Conservation (phyloP, 441 rosid species). For the Jatropha podagrica region DNA sequence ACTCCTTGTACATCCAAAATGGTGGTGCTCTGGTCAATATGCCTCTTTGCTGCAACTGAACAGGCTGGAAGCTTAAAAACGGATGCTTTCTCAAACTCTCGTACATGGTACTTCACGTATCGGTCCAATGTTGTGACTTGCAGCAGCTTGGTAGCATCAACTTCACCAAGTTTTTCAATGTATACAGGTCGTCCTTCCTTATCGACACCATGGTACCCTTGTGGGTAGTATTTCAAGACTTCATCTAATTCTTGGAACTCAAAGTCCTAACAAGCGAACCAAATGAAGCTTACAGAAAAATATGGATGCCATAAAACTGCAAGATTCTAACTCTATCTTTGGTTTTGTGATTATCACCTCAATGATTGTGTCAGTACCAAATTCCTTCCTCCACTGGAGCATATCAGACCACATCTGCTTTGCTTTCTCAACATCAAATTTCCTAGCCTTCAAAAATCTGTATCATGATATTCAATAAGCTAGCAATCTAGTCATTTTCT, state of each 20-base stretch:
- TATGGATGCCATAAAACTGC: not conserved
- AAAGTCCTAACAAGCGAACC: conserved; percentile 50
- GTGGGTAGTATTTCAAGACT: conserved; percentile 85
- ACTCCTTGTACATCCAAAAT: conserved; percentile 97
- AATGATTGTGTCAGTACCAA: conserved; percentile 57
- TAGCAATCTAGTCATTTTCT: not conserved
- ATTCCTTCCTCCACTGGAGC: conserved; percentile 81
- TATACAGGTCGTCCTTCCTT: conserved; percentile 91
- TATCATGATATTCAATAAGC: conserved; percentile 3
- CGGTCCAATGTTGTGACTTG: conserved; percentile 88
- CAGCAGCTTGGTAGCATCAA: conserved; percentile 74
- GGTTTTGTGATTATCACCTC: conserved; percentile 41
- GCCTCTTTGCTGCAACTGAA: conserved; percentile 73
- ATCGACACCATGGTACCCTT: conserved; percentile 91
- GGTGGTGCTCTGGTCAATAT: conserved; percentile 91
- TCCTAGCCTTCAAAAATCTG: conserved; percentile 84
- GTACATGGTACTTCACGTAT: conserved; percentile 77
- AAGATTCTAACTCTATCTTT: not conserved
- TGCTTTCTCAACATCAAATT: conserved; percentile 72
- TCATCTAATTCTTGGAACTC: conserved; percentile 69
- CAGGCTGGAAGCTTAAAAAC: conserved; percentile 75
- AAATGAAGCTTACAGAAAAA: not conserved
- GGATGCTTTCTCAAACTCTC: conserved; percentile 83
- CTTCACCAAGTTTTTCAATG: conserved; percentile 82
- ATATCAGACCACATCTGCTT: conserved; percentile 90